A percentile compares a stretch with the other conserved stretches of the same genome.
Conservation (phyloP, 768 basidiomycete genomes). For the Antrodiella citrinella region DNA sequence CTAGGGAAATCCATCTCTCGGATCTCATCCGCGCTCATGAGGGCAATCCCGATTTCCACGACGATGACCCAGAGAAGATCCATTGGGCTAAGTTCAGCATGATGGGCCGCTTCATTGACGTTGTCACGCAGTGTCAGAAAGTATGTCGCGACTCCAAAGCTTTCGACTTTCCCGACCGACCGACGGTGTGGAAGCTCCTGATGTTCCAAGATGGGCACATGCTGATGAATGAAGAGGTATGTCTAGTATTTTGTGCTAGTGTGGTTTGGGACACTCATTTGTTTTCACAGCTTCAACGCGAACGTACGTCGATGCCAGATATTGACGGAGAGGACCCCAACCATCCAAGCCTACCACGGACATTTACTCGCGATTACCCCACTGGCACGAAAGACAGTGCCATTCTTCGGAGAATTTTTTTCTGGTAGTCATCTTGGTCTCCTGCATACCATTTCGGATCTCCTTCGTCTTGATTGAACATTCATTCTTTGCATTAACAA, state of each 20-base stretch:
- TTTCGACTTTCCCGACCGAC: conserved; percentile 41
- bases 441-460: background rate
- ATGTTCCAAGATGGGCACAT: conserved; percentile 31
- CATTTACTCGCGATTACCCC: conserved; percentile 15
- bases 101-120: conserved; percentile 80
- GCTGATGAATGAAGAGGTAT: conserved; percentile 67
- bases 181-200: conserved; percentile 46
- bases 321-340: conserved; percentile 25
- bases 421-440: conserved; percentile 12
- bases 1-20: conserved; percentile 84
- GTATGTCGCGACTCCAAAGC: conserved; percentile 61
- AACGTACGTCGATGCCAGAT: conserved; percentile 47
- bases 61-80: conserved; percentile 59
- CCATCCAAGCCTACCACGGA: conserved; percentile 11
- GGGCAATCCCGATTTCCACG: conserved; percentile 67
- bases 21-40: conserved; percentile 85
- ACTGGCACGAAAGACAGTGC: conserved; percentile 19
- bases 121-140: conserved; percentile 69
- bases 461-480: background rate
- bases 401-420: conserved; percentile 22
- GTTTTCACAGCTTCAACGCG: conserved; percentile 51
- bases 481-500: background rate
- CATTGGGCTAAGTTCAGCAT: conserved; percentile 97
- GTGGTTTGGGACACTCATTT: conserved; percentile 3
- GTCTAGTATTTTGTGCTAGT: no score